Evolutionary conservation across 2,329 filamentous ascomycete genomes (phyloP), one percentile per base, ranked within the genome.

Genomic region (Clarireedia monteithiana): DNA sequence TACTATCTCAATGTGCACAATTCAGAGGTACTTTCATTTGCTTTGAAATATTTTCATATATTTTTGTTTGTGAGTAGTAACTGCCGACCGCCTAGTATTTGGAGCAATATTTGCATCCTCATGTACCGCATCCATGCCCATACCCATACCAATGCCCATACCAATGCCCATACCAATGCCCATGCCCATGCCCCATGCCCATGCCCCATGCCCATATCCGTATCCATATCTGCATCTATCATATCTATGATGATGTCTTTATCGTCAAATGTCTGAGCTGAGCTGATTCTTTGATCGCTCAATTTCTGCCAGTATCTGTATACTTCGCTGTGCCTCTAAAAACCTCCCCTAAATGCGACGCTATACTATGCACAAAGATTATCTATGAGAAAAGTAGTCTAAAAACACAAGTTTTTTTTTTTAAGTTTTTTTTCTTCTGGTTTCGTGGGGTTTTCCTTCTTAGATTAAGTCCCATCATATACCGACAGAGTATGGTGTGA

Each of bases 401-500:
- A 6, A 12, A 17, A 44, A 44, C 17, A 26, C 27, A 26, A 26
- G 20, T 7, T 42, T 24, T 5, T 12, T 24, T 12, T 42, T 2
- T 46, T 36, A n/a, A n/a, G n/a, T n/a, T 4, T 14, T 34, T n/a
- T 6, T 46, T n/a, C 20, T 3, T 23, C n/a, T 23, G 1, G 2
- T 20, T 20, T 20, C 2, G 20, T 20, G 20, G 20, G 20, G 20
- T 20, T 20, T 20, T 20, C 27, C 3, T 9, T 30, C 3, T 9
- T 9, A 9, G 7, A 30, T 30, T 9, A 2, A 30, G 3, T 30
- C 27, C 5, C 3, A 23, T 55, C 17, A 55, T 9, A 55, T 20
- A 20, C 52, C 52, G 26, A 46, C 14, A 24, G 58, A 59, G 53
- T 62, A 66, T 26, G 82, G 82, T 50, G 81, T 83, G 46, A 85